Percentiles rank a stretch among this genome's conserved stretches.
Conservation (phyloP, 345 rosid species). For the Melaleuca alternifolia region DNA sequence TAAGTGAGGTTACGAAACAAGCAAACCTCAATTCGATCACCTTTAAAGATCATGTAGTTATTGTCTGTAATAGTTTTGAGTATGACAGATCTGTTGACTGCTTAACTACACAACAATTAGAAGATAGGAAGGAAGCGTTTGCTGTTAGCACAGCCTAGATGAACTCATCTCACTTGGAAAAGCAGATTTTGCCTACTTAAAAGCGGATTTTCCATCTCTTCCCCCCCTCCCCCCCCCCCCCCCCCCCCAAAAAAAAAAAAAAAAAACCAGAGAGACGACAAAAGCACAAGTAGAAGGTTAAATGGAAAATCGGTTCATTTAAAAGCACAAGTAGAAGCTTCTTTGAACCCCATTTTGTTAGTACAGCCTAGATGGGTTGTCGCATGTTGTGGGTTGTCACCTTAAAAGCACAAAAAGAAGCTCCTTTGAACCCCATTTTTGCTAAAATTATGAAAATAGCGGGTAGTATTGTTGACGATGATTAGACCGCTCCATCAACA, state of each 20-base stretch:
- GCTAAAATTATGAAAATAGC: neutral
- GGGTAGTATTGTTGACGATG: too few relatives aligned
- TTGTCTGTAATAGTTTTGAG: neutral
- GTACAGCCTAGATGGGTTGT: neutral
- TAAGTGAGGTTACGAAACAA: neutral
- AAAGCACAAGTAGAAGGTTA: too few relatives aligned
- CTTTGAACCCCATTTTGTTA: too few relatives aligned
- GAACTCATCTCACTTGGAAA: neutral
- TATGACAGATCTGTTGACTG: neutral
- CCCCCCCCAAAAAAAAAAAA: too few relatives aligned
- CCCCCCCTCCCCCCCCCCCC: too few relatives aligned
- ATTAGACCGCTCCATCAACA: too few relatives aligned
- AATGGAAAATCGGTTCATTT: too few relatives aligned
- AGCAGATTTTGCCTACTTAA: neutral
- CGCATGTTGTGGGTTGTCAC: neutral
- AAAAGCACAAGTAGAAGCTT: too few relatives aligned
- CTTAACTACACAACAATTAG: too few relatives aligned
- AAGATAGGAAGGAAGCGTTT: neutral
- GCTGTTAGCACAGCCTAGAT: neutral
- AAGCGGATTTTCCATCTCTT: neutral
- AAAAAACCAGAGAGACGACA: neutral
- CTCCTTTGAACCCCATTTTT: neutral
- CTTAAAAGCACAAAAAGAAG: too few relatives aligned
- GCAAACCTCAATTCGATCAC: neutral
- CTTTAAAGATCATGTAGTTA: neutral